Base-by-base conservation (phyloP, 1,139 yeast species). In the Kurtzmaniella quercitrusa region DNA sequence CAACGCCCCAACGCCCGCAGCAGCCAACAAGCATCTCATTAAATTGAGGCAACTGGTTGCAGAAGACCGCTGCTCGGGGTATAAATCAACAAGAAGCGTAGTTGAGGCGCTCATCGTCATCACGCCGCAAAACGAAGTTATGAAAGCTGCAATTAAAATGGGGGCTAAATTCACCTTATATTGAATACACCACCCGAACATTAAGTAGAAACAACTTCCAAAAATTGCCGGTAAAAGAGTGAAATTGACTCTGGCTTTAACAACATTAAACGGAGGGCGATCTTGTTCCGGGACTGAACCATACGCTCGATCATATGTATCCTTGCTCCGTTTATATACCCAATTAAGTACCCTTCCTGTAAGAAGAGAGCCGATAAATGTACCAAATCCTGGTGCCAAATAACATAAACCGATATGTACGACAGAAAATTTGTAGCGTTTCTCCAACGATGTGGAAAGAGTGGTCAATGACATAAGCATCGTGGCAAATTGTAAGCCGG, bases 101-200 rank as follows among this genome's bases (percentile, higher is more conserved):
- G 57, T 64, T 25, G 58, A 50, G 3, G 62, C 55, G 2, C 61
- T 49, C 46, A 64, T 50, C 23, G 46, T 40, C 1, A 73, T 57
- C 15, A 66, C 51, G 38, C 68, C 48, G 16, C 57, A 51, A 7
- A 69, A 58, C 9, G 69, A 56, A 3, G 70, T 58, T 23, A 67
- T 61, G 3, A 10, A 36, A 6, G 27, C 8, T 11, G 27, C 8
- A 19, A 36, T 19, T 12, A 36, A 4, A 9, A 66, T 60, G 6
- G 70, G 58, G 9, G 61, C 48, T 4, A 67, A 53, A 38, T 58
- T 55, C 21, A 51, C 50, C 29, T 54, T 49, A 40, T 47, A 59
- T 38, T 70, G 62, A 17, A 70, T 47, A 44, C 73, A 66, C 75
- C 75, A 70, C 1, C 76, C 75, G 51, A 63, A 70, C 1, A 68